Evolutionary conservation across 305 asterid species (phyloP).

Genomic region (Fraxinus baroniana): DNA sequence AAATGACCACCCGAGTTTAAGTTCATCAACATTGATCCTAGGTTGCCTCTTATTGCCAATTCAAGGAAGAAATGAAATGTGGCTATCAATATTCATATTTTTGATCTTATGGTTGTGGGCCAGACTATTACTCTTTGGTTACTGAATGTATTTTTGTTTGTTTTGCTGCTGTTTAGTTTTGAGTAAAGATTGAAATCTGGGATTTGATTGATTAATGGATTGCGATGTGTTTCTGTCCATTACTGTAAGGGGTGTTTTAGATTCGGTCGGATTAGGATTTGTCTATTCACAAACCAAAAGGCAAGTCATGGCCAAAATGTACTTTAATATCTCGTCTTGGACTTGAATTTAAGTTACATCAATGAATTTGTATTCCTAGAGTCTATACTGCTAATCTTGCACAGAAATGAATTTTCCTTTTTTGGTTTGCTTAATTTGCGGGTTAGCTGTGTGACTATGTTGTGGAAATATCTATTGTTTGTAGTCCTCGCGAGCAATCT

Average conservation of each 20-base stretch:
- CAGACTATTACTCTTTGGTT: slow-evolving; percentile 27
- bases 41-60: slow-evolving; percentile 13
- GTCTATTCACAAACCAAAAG: slow-evolving; percentile 16
- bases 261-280: slow-evolving; percentile 23
- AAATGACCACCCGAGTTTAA: neutral
- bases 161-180: slow-evolving; percentile 26
- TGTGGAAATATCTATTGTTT: neutral
- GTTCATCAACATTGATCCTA: neutral
- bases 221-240: slow-evolving; percentile 17
- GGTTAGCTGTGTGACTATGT: neutral
- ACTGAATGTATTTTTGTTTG: slow-evolving; percentile 11
- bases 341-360: neutral
- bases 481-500: neutral
- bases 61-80: slow-evolving; percentile 14
- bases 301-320: neutral
- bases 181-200: slow-evolving; percentile 21
- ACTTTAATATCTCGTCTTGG: neutral
- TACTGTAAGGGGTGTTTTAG: slow-evolving; percentile 12
- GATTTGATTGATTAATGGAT: slow-evolving; percentile 24
- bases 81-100: neutral
- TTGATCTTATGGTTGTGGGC: neutral
- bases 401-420: neutral
- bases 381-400: neutral
- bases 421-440: neutral
- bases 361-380: neutral